phyloP scores from a whole-genome alignment of 805 yeast genomes.

The Saturnispora bothae region DNA sequence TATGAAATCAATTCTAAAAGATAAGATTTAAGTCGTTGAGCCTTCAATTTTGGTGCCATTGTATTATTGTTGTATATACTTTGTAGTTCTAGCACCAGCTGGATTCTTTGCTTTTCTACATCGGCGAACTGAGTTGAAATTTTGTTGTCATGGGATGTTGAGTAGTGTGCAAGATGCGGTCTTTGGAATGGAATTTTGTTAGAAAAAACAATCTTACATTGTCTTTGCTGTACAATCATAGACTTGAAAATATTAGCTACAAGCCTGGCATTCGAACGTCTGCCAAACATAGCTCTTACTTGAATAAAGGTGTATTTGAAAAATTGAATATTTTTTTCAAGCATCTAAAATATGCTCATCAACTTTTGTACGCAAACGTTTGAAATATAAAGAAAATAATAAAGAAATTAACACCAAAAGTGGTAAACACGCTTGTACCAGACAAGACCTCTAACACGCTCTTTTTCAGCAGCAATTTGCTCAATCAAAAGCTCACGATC shows the following conservation, averaged over 20 bases:
- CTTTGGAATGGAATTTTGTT: no score
- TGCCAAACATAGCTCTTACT: no score
- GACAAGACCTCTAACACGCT: conserved; percentile 31
- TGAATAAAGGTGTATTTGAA: no score
- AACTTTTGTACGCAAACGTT: not conserved
- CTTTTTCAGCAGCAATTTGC: conserved; percentile 41
- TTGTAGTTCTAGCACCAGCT: conserved; percentile 17
- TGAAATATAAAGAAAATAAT: not conserved
- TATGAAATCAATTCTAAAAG: conserved; percentile 15
- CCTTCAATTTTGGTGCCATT: conserved; percentile 21
- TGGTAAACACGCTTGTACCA: conserved; percentile 34
- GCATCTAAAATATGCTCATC: no score
- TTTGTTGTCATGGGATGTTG: no score
- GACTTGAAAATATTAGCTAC: no score
- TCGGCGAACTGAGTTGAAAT: conserved; percentile 12
- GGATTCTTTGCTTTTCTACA: conserved; percentile 10
- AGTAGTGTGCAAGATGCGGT: no score
- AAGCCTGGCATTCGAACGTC: no score
- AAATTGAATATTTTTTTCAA: no score
- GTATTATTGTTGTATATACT: conserved; percentile 17
- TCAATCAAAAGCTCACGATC: conserved; percentile 42
- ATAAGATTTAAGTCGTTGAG: conserved; percentile 17
- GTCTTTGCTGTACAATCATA: no score
- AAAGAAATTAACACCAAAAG: conserved; percentile 36
- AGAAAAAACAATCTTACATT: no score